Conservation (phyloP, 495 filamentous ascomycete genomes). For the Thozetella sp. region DNA sequence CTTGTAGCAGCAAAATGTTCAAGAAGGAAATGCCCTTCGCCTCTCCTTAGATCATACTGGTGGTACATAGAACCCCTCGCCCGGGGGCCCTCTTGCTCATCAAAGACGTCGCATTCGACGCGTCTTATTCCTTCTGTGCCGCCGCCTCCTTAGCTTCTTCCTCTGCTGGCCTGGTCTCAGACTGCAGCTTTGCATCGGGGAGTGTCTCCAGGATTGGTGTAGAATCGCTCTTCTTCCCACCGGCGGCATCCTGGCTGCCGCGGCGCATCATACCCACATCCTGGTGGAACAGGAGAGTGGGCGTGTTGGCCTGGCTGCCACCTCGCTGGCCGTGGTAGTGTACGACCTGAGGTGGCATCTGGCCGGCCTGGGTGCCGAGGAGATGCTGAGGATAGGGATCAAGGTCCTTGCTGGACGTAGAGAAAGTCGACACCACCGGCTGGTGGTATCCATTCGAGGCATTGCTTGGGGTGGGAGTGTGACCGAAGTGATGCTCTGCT, state of each 20-base stretch:
- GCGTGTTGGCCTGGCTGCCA: conserved; percentile 63
- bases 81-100: not conserved
- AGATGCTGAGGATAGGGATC: conserved; percentile 71
- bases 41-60: not conserved
- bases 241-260: conserved; percentile 38
- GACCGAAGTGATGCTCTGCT: conserved; percentile 46
- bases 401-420: conserved; percentile 74
- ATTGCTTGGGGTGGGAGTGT: conserved; percentile 42
- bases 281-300: conserved; percentile 45
- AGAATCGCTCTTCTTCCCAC: conserved; percentile 24
- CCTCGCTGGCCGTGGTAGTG: conserved; percentile 62
- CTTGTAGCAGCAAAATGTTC: not conserved
- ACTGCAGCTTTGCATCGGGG: conserved; percentile 31
- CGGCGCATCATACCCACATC: conserved; percentile 33
- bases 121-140: conserved; percentile 13
- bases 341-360: conserved; percentile 61
- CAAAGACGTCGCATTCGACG: conserved; percentile 5
- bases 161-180: conserved; percentile 2
- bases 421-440: conserved; percentile 72
- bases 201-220: conserved; percentile 35
- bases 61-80: not conserved
- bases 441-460: conserved; percentile 60
- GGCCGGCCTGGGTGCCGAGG: conserved; percentile 57
- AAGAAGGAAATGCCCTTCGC: not conserved
- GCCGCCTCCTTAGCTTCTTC: conserved; percentile 6